These are phyloP conservation scores for Tremella yokohamensis DNA, from an alignment of 768 basidiomycete genomes.

Conservation along the genomic window DNA sequence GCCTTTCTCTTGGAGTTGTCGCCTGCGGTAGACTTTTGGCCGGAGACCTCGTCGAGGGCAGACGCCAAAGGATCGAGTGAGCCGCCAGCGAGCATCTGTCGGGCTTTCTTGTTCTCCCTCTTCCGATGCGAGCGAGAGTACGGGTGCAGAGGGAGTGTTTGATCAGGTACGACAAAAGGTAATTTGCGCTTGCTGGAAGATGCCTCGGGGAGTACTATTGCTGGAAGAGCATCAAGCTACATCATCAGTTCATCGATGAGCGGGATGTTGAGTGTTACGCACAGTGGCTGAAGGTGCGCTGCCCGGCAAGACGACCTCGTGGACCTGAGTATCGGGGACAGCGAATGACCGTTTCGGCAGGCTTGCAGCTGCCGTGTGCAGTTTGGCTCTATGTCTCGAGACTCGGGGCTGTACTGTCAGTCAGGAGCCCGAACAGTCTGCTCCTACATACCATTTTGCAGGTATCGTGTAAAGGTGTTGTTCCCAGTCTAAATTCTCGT, in stretches of 20 bases:
- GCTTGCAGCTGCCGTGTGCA: conserved; percentile 26
- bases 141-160: conserved; percentile 22
- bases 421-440: too few species aligned
- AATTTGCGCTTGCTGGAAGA: background rate
- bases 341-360: conserved; percentile 23
- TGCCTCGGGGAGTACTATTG: background rate
- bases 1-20: background rate
- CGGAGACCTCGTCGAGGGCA: conserved; percentile 14
- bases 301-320: conserved; percentile 10
- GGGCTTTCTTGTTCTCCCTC: conserved; percentile 42
- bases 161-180: conserved; percentile 8
- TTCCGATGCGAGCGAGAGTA: conserved; percentile 38
- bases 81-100: conserved; percentile 35
- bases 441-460: too few species aligned
- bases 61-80: conserved; percentile 19
- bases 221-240: background rate
- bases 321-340: conserved; percentile 5
- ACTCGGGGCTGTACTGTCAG: conserved; percentile 17
- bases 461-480: too few species aligned
- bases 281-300: background rate
- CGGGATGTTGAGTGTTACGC: background rate
- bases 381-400: conserved; percentile 16
- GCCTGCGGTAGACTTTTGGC: background rate
- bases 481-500: too few species aligned
- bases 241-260: background rate